phyloP scores from a whole-genome alignment of 768 basidiomycete genomes.

The Pisolithus albus region DNA sequence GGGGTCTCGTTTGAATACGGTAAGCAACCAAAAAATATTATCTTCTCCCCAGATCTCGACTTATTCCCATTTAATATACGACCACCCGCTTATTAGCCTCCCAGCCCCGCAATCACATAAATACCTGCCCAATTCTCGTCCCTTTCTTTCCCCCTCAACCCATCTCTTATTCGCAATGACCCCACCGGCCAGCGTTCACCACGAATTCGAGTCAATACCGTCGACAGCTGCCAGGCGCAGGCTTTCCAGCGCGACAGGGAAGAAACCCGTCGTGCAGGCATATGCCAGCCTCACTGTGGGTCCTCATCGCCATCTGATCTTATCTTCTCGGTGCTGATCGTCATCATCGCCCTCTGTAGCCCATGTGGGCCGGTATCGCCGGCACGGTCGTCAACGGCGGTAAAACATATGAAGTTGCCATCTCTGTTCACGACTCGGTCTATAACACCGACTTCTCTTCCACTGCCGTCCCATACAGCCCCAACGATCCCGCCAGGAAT shows the following conservation, averaged over 20 bases:
- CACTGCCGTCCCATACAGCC: constrained; percentile 42
- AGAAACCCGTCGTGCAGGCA: constrained; percentile 48
- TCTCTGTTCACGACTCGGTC: constrained; percentile 80
- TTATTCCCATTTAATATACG: neutral
- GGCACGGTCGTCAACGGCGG: constrained; percentile 54
- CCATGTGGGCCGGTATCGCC: constrained; percentile 84
- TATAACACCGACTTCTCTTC: constrained; percentile 78
- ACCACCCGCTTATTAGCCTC: neutral
- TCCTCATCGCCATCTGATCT: neutral
- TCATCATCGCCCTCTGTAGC: constrained; percentile 36
- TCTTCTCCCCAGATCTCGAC: neutral
- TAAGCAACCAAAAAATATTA: too few species aligned
- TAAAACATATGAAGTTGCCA: constrained; percentile 60
- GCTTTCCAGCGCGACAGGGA: constrained; percentile 51
- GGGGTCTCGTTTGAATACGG: too few species aligned
- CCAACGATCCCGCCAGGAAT: constrained; percentile 47
- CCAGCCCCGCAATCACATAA: constrained; percentile 18
- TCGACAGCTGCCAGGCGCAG: constrained; percentile 59
- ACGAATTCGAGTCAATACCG: constrained; percentile 56
- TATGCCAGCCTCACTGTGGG: constrained; percentile 65
- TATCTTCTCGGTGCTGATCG: constrained; percentile 8
- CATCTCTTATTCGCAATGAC: constrained; percentile 39
- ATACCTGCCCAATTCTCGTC: constrained; percentile 20
- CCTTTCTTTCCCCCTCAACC: constrained; percentile 9
- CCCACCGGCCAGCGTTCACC: constrained; percentile 29